These are phyloP conservation scores for Exsudoporus frostii DNA, from an alignment of 768 basidiomycete species.

Conservation along the genomic window DNA sequence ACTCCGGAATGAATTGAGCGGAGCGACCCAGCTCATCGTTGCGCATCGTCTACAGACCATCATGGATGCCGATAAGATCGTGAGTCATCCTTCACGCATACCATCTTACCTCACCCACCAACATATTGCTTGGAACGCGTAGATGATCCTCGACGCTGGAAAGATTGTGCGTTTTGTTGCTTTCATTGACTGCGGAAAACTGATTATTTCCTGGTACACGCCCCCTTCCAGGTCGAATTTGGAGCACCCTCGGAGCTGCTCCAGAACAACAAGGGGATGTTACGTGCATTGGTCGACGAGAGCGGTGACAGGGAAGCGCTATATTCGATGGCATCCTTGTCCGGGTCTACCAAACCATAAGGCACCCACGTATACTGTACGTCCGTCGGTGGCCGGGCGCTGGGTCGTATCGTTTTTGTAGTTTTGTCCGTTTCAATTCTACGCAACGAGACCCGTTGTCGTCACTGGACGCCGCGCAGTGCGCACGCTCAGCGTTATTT, in stretches of 20 bases:
- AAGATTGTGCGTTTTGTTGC: constrained; percentile 31
- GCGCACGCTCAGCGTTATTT: no score
- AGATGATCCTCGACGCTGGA: constrained; percentile 46
- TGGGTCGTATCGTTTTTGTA: neutral
- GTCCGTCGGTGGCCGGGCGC: neutral
- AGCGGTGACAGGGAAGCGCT: constrained; percentile 51
- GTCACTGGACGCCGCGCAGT: no score
- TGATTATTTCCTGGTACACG: neutral
- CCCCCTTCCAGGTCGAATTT: constrained; percentile 37
- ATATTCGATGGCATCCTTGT: constrained; percentile 35
- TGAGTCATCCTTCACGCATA: constrained; percentile 19
- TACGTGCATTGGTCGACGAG: constrained; percentile 55
- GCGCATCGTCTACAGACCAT: constrained; percentile 59
- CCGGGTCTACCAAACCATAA: neutral
- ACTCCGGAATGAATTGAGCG: constrained; percentile 44
- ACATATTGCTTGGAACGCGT: neutral
- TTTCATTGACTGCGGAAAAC: neutral
- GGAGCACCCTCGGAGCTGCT: constrained; percentile 50
- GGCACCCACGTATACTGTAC: neutral
- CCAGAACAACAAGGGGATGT: constrained; percentile 45
- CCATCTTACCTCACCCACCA: neutral
- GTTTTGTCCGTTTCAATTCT: neutral
- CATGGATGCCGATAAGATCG: constrained; percentile 60
- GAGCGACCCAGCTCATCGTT: constrained; percentile 53
- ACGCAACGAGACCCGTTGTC: neutral